These are phyloP conservation scores for Cyberlindnera misumaiensis DNA, from an alignment of 805 yeast genomes.

Conservation along the genomic window DNA sequence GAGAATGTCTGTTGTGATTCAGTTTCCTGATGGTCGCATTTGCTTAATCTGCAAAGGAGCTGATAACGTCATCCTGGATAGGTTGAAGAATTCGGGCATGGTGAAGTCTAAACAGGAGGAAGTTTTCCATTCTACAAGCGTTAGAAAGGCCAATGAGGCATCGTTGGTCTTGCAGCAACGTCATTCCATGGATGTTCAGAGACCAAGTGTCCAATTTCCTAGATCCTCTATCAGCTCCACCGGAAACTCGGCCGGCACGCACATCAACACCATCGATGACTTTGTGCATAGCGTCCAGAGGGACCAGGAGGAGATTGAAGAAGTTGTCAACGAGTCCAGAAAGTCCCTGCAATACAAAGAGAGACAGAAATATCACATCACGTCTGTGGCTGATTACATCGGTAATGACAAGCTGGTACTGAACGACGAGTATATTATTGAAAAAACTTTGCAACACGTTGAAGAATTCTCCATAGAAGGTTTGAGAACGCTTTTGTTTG, in stretches of 20 bases:
- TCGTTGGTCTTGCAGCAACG: slow-evolving; percentile 57
- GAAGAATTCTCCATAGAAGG: slow-evolving; percentile 96
- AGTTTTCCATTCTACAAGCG: slow-evolving; percentile 45
- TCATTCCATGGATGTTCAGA: slow-evolving; percentile 37
- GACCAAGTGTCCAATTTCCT: slow-evolving; percentile 26
- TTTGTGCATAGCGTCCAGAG: slow-evolving; percentile 34
- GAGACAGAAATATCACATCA: slow-evolving; percentile 40
- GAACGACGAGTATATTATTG: slow-evolving; percentile 73
- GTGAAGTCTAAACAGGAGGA: slow-evolving; percentile 65
- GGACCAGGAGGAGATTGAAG: slow-evolving; percentile 46
- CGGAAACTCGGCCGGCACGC: slow-evolving; percentile 7
- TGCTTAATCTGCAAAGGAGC: slow-evolving; percentile 92
- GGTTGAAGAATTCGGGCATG: slow-evolving; percentile 48
- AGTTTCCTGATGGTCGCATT: slow-evolving; percentile 67
- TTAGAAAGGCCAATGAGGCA: slow-evolving; percentile 75
- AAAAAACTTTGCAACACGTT: slow-evolving; percentile 80
- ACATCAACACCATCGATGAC: slow-evolving; percentile 42
- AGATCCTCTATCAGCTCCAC: slow-evolving; percentile 26
- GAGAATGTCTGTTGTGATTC: slow-evolving; percentile 86
- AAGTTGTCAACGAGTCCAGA: slow-evolving; percentile 45
- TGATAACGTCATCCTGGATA: slow-evolving; percentile 79
- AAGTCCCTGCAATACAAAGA: slow-evolving; percentile 57
- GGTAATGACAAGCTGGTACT: slow-evolving; percentile 50
- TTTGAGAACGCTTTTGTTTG: slow-evolving; percentile 79
- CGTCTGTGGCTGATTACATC: slow-evolving; percentile 28